These are phyloP conservation scores for Termitomyces sp. DNA, from an alignment of 768 basidiomycete species.

Conservation along the genomic window DNA sequence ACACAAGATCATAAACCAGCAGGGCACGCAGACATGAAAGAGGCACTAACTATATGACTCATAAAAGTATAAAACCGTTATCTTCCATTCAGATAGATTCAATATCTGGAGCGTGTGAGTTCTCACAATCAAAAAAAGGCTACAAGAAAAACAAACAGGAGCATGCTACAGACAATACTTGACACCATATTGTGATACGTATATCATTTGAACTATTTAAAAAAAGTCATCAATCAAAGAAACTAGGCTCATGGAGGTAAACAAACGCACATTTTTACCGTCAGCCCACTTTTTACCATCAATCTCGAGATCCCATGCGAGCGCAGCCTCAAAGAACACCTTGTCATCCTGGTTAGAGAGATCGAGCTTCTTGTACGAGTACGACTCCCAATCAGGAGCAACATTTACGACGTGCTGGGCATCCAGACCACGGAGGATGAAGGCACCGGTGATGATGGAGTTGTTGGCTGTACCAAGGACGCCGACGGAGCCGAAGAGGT, in stretches of 20 bases:
- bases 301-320: conserved; percentile 90
- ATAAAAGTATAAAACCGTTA: not conserved
- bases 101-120: no score
- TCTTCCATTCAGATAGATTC: not conserved
- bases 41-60: not conserved
- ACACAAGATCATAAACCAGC: not conserved
- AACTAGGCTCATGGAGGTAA: not conserved
- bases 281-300: conserved; percentile 77
- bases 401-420: conserved; percentile 63
- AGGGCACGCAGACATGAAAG: not conserved
- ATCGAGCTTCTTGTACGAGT: conserved; percentile 75
- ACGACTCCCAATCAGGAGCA: conserved; percentile 92
- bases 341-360: conserved; percentile 69
- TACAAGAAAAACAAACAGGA: not conserved
- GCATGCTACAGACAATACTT: not conserved
- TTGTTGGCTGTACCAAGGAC: conserved; percentile 80
- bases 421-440: conserved; percentile 82
- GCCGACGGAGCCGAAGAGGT: conserved; percentile 89
- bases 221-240: not conserved
- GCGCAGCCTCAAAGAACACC: conserved; percentile 85
- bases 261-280: conserved; percentile 62
- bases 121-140: not conserved
- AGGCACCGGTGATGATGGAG: conserved; percentile 73
- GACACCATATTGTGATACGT: not conserved
- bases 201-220: conserved; percentile 1